A percentile compares a stretch with the other conserved stretches of the same genome.
Conservation (phyloP, 2,329 filamentous ascomycete species). For the Alternaria sp. region DNA sequence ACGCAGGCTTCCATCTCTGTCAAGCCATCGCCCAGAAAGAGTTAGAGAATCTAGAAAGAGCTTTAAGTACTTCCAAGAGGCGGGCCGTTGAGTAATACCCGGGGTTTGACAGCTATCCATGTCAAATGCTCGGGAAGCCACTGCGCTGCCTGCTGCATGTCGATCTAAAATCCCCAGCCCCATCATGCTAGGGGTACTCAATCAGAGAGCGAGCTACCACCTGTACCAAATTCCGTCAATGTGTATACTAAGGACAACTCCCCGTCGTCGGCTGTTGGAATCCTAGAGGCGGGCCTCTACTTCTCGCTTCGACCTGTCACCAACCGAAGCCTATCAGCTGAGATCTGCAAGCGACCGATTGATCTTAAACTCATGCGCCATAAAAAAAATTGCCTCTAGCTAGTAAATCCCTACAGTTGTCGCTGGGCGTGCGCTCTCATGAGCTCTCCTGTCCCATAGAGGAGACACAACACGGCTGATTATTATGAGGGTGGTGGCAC, state of each 20-base stretch:
- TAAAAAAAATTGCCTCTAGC: background rate
- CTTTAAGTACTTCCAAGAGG: constrained; percentile 14
- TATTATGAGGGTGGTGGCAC: constrained; percentile 18
- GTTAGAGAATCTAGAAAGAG: constrained; percentile 16
- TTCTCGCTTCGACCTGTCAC: constrained; percentile 4
- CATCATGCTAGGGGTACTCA: constrained; percentile 1
- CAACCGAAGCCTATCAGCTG: constrained; percentile 3
- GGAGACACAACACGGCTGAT: constrained; percentile 24
- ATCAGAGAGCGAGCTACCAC: constrained; percentile 2
- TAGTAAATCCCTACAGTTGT: background rate
- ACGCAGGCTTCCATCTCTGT: constrained; percentile 3
- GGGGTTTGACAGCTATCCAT: constrained; percentile 21
- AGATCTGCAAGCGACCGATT: background rate
- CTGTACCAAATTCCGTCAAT: background rate
- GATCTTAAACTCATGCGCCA: background rate
- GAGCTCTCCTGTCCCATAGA: constrained; percentile 4
- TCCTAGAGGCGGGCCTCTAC: constrained; percentile 7
- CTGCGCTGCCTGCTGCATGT: constrained; percentile 17
- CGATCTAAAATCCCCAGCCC: constrained; percentile 19
- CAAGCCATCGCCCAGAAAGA: constrained; percentile 7
- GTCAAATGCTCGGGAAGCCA: constrained; percentile 18
- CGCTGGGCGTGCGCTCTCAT: background rate
- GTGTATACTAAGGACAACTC: background rate
- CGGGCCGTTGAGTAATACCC: constrained; percentile 24
- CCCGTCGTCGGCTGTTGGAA: background rate